A percentile compares a stretch with the other conserved stretches of the same genome.
phyloP scores from a whole-genome alignment of 2,329 filamentous ascomycete genomes.

The Plectosphaerella plurivora region DNA sequence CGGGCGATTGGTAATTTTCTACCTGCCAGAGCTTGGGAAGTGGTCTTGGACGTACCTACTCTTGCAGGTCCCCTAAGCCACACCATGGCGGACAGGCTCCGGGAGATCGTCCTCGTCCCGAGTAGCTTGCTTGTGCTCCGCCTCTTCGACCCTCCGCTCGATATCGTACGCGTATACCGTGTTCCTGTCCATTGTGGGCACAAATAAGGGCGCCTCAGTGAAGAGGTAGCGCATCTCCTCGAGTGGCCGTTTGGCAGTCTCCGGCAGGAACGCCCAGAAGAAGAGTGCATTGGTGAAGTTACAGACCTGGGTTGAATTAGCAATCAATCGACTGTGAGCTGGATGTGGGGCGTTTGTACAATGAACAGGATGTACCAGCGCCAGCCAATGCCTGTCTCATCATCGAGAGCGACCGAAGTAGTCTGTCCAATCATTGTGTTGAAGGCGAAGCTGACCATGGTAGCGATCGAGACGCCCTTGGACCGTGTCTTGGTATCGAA shows the following conservation, averaged over 20 bases:
- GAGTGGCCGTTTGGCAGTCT: conserved; percentile 59
- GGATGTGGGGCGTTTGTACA: conserved; percentile 13
- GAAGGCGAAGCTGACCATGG: conserved; percentile 70
- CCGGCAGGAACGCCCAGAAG: conserved; percentile 64
- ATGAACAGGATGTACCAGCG: conserved; percentile 43
- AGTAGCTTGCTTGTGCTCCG: conserved; percentile 42
- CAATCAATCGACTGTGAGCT: not conserved
- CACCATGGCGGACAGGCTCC: not conserved
- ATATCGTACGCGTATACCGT: conserved; percentile 42
- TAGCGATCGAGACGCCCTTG: conserved; percentile 71
- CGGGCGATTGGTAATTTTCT: too few species aligned
- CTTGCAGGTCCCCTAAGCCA: too few species aligned
- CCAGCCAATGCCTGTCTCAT: conserved; percentile 37
- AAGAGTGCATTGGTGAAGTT: conserved; percentile 47
- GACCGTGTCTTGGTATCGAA: conserved; percentile 73
- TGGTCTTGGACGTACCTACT: too few species aligned
- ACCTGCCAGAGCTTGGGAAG: too few species aligned
- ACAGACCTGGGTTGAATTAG: conserved; percentile 36
- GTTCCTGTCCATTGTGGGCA: conserved; percentile 49
- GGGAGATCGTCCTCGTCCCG: not conserved
- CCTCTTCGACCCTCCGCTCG: conserved; percentile 53
- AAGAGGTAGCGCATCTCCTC: conserved; percentile 68
- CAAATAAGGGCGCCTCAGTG: conserved; percentile 59
- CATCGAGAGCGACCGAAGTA: conserved; percentile 49
- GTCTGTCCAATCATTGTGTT: conserved; percentile 72